Conservation (phyloP, 2,329 filamentous ascomycete genomes). For the Parastagonospora avenae region DNA sequence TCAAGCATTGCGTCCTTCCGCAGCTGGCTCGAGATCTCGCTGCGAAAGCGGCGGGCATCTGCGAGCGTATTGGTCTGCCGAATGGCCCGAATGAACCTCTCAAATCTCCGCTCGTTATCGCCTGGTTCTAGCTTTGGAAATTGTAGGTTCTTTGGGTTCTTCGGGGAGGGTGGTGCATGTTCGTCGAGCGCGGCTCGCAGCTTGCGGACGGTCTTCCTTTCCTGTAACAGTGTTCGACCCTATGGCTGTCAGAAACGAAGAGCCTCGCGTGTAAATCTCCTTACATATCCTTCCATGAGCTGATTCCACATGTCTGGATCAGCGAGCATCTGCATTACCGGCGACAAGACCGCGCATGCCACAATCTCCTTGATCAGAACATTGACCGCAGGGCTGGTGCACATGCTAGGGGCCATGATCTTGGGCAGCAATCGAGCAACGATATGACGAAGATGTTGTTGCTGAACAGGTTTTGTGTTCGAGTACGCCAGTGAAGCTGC, state of each 20-base stretch:
- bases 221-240: conserved; percentile 85
- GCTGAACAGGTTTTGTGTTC: conserved; percentile 82
- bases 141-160: conserved; percentile 64
- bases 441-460: conserved; percentile 84
- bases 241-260: conserved; percentile 38
- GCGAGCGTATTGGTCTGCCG: conserved; percentile 88
- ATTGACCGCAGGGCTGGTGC: conserved; percentile 79
- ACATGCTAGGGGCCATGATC: conserved; percentile 73
- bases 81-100: conserved; percentile 89
- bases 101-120: conserved; percentile 91
- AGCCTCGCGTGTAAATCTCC: conserved; percentile 15
- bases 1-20: conserved; percentile 81
- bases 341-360: conserved; percentile 87
- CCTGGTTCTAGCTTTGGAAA: conserved; percentile 81
- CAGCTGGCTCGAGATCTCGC: conserved; percentile 88
- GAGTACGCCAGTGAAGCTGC: conserved; percentile 83
- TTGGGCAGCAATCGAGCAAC: conserved; percentile 73
- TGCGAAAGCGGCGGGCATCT: conserved; percentile 89
- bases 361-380: conserved; percentile 87
- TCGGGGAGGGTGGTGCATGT: conserved; percentile 83
- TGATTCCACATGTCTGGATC: conserved; percentile 99
- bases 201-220: conserved; percentile 91
- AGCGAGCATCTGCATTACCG: conserved; percentile 76
- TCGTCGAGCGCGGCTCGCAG: conserved; percentile 90
- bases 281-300: conserved; percentile 81